Conservation (phyloP, 495 filamentous ascomycete genomes). For the Penicillium crystallinum region DNA sequence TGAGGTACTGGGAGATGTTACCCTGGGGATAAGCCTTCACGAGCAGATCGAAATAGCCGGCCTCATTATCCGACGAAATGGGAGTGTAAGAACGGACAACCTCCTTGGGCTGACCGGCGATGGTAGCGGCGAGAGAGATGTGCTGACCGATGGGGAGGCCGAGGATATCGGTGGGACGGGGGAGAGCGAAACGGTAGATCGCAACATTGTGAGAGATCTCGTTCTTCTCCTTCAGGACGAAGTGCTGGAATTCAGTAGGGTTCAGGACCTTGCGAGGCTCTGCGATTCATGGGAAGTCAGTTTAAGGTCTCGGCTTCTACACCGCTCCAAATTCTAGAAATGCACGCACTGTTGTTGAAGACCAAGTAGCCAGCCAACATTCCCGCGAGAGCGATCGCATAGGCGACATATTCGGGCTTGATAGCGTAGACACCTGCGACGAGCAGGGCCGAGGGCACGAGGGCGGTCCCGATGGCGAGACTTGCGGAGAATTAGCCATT, state of each 20-base stretch:
- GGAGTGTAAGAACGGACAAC: constrained; percentile 95
- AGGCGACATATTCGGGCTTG: constrained; percentile 71
- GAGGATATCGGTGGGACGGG: constrained; percentile 70
- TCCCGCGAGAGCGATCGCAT: constrained; percentile 50
- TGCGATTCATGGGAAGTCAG: constrained; percentile 28
- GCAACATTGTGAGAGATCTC: constrained; percentile 94
- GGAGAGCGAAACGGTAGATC: constrained; percentile 92
- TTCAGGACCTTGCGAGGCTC: constrained; percentile 78
- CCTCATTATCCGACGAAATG: constrained; percentile 85
- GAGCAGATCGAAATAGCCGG: constrained; percentile 93
- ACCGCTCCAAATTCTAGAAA: background rate
- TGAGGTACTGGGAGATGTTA: constrained; percentile 91
- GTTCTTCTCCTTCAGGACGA: constrained; percentile 84
- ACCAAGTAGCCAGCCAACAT: constrained; percentile 14
- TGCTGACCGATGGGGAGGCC: constrained; percentile 97
- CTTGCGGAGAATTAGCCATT: constrained; percentile 14
- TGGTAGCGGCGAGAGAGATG: constrained; percentile 84
- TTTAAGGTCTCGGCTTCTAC: background rate
- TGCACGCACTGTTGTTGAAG: constrained; percentile 22
- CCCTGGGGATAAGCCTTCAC: constrained; percentile 97
- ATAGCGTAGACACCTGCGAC: constrained; percentile 69
- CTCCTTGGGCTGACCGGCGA: constrained; percentile 74
- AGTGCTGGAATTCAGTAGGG: constrained; percentile 81
- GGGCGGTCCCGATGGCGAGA: constrained; percentile 64
- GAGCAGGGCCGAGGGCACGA: constrained; percentile 79